Conservation (phyloP, 495 filamentous ascomycete genomes). For the Geopyxis carbonaria region DNA sequence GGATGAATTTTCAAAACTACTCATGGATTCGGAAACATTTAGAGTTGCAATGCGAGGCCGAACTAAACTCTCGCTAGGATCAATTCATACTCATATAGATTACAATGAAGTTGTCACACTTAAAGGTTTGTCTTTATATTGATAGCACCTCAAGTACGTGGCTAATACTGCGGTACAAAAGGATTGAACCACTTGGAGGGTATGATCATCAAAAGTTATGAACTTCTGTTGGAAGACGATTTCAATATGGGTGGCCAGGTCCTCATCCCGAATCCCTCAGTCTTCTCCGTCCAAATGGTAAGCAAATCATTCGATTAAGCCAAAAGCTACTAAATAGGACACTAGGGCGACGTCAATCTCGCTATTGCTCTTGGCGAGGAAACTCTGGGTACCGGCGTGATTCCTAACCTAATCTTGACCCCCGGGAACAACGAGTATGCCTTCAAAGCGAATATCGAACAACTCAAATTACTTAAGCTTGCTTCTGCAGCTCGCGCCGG, state of each 20-base stretch:
- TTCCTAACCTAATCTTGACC: conserved; percentile 12
- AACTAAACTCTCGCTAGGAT: conserved; percentile 17
- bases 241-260: conserved; percentile 18
- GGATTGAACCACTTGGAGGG: conserved; percentile 20
- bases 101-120: conserved; percentile 18
- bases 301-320: not conserved
- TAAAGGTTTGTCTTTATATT: conserved; percentile 15
- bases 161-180: not conserved
- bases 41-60: conserved; percentile 12
- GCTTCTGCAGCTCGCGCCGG: not conserved
- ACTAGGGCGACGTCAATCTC: conserved; percentile 18
- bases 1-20: conserved; percentile 11
- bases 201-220: conserved; percentile 21
- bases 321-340: conserved; percentile 1
- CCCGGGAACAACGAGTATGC: conserved; percentile 19
- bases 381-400: conserved; percentile 12
- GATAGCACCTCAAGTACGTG: not conserved
- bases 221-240: conserved; percentile 4
- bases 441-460: conserved; percentile 9
- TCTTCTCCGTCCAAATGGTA: conserved; percentile 23
- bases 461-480: not conserved
- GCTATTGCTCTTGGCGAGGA: conserved; percentile 8
- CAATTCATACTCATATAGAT: conserved; percentile 11
- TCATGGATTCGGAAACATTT: conserved; percentile 11
- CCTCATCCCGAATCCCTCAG: conserved; percentile 22